Conservation (phyloP, 2,329 filamentous ascomycete species). For the Ascocoryne sarcoides region DNA sequence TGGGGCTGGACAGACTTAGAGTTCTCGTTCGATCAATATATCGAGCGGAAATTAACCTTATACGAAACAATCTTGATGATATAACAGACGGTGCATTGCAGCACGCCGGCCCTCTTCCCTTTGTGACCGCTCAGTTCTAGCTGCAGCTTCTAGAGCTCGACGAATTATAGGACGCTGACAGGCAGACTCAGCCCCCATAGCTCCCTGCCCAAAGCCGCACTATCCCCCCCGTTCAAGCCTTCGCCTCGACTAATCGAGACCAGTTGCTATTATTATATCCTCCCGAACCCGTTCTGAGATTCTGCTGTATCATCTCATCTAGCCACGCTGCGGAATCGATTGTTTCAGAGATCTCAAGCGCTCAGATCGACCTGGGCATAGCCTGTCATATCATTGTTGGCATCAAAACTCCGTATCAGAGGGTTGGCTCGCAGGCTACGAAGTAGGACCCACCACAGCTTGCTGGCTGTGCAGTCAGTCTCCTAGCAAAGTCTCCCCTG, state of each 20-base stretch:
- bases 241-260: slow-evolving; percentile 1
- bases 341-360: slow-evolving; percentile 9
- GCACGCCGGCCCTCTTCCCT: neutral
- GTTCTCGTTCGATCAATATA: neutral
- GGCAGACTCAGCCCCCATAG: slow-evolving; percentile 10
- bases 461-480: slow-evolving; percentile 5
- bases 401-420: neutral
- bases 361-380: slow-evolving; percentile 4
- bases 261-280: slow-evolving; percentile 18
- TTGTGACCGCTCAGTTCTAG: neutral
- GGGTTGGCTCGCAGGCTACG: neutral
- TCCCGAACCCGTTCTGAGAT: slow-evolving; percentile 2
- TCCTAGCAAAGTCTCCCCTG: slow-evolving; percentile 5
- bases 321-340: slow-evolving; percentile 10
- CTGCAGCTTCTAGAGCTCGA: neutral
- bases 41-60: neutral
- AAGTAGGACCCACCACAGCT: neutral
- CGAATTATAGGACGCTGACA: neutral
- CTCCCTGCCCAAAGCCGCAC: slow-evolving; percentile 1
- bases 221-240: slow-evolving; percentile 3
- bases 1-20: neutral
- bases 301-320: slow-evolving; percentile 6
- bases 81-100: neutral
- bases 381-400: slow-evolving; percentile 5
- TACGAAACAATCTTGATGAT: too few species aligned